phyloP scores from a whole-genome alignment of 1,284 basidiomycete genomes.

The Salmacisia buchloeana region DNA sequence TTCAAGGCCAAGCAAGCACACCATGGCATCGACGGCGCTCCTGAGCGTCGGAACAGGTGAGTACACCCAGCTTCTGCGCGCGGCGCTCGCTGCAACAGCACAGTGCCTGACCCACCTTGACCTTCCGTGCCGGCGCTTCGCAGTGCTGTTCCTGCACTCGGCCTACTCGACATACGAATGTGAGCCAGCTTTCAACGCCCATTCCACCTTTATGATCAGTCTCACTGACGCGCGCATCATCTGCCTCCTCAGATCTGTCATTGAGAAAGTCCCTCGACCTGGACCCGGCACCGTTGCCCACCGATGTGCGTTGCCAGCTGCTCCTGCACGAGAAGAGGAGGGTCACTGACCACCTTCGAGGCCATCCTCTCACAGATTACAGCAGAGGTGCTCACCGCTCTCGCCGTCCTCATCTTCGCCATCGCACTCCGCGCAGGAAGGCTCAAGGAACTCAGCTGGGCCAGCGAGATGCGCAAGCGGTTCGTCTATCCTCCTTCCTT shows the following conservation, averaged over 20 bases:
- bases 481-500: not conserved
- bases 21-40: too few relatives aligned
- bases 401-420: conserved; percentile 16
- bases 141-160: conserved; percentile 20
- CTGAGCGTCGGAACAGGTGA: too few relatives aligned
- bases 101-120: not conserved
- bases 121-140: not conserved
- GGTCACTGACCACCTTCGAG: conserved; percentile 1
- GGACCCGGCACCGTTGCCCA: conserved; percentile 13
- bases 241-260: conserved; percentile 11
- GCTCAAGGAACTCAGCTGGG: conserved; percentile 16
- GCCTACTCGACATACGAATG: conserved; percentile 22
- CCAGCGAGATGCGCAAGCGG: conserved; percentile 14
- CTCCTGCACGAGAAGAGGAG: not conserved
- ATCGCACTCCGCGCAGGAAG: conserved; percentile 13
- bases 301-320: conserved; percentile 13
- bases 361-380: conserved; percentile 10
- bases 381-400: conserved; percentile 12
- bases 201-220: not conserved
- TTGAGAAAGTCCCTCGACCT: conserved; percentile 18
- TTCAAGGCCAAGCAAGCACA: too few relatives aligned
- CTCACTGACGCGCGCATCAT: too few relatives aligned
- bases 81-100: not conserved
- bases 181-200: not conserved
- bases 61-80: not conserved